Conservation (phyloP, 2,329 filamentous ascomycete species). For the Septoria petroselini region DNA sequence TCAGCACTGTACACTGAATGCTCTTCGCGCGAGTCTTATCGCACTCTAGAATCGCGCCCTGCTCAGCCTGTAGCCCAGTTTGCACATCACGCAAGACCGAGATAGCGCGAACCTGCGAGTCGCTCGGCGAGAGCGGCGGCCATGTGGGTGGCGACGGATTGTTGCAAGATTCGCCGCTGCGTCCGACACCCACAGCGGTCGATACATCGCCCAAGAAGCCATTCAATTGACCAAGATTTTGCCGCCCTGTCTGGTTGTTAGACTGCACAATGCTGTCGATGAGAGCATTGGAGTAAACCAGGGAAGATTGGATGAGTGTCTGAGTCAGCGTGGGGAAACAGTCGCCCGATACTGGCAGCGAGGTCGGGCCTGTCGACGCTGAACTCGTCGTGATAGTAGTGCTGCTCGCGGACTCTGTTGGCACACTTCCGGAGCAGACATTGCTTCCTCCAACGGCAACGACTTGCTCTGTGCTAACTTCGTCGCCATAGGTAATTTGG, state of each 20-base stretch:
- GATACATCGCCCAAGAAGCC: slow-evolving; percentile 18
- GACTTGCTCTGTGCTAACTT: slow-evolving; percentile 13
- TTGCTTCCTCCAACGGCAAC: slow-evolving; percentile 8
- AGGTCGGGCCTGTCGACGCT: slow-evolving; percentile 1
- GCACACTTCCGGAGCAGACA: slow-evolving; percentile 10
- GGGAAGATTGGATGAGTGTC: slow-evolving; percentile 14
- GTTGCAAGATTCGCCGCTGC: slow-evolving; percentile 12
- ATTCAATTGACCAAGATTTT: slow-evolving; percentile 20
- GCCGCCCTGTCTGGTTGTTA: slow-evolving; percentile 15
- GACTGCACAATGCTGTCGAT: slow-evolving; percentile 18
- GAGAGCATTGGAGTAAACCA: slow-evolving; percentile 14
- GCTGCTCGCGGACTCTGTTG: slow-evolving; percentile 2
- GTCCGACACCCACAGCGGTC: slow-evolving; percentile 9
- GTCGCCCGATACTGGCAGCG: not conserved
- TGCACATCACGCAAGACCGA: slow-evolving; percentile 17
- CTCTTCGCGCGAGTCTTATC: slow-evolving; percentile 7
- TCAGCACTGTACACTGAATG: slow-evolving; percentile 17
- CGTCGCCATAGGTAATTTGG: slow-evolving; percentile 13
- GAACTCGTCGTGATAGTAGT: slow-evolving; percentile 4
- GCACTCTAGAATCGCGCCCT: slow-evolving; percentile 15
- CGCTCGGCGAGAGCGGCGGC: slow-evolving; percentile 15
- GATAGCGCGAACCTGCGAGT: slow-evolving; percentile 16
- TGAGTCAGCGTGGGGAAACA: slow-evolving; percentile 17
- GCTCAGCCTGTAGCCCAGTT: slow-evolving; percentile 15
- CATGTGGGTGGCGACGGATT: slow-evolving; percentile 13